These are phyloP conservation scores for Arbutus unedo DNA, from an alignment of 148 eudicot species.

Conservation along the genomic window DNA sequence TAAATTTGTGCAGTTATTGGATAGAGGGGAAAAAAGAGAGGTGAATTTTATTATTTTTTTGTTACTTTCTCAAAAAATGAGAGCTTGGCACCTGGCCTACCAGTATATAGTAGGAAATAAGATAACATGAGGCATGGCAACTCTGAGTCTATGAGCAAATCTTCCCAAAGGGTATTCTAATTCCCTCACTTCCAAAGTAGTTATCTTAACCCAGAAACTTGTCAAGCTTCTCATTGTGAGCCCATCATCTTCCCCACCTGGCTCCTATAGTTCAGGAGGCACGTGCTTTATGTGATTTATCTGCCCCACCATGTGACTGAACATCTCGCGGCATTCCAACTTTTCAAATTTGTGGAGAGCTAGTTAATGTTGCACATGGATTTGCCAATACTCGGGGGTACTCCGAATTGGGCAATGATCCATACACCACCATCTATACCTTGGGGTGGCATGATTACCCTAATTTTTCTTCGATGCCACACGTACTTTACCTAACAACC, in stretches of 20 bases:
- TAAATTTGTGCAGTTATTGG: too few relatives aligned
- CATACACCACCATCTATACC: background rate
- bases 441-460: background rate
- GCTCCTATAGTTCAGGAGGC: background rate
- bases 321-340: background rate
- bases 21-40: too few relatives aligned
- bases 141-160: too few relatives aligned
- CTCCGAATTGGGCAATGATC: background rate
- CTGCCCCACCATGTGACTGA: background rate
- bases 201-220: background rate
- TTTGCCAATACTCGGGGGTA: background rate
- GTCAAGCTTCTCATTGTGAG: background rate
- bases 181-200: background rate
- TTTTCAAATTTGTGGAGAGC: background rate
- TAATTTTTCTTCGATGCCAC: background rate
- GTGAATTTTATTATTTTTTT: too few relatives aligned
- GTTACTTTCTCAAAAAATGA: too few relatives aligned
- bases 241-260: background rate
- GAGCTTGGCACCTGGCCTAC: too few relatives aligned
- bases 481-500: background rate
- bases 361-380: background rate
- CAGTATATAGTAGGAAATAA: too few relatives aligned
- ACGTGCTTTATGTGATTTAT: background rate
- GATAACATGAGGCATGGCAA: too few relatives aligned
- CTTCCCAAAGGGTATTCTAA: background rate